phyloP scores from a whole-genome alignment of 257 asterid species.

The Solanum sejunctum region DNA sequence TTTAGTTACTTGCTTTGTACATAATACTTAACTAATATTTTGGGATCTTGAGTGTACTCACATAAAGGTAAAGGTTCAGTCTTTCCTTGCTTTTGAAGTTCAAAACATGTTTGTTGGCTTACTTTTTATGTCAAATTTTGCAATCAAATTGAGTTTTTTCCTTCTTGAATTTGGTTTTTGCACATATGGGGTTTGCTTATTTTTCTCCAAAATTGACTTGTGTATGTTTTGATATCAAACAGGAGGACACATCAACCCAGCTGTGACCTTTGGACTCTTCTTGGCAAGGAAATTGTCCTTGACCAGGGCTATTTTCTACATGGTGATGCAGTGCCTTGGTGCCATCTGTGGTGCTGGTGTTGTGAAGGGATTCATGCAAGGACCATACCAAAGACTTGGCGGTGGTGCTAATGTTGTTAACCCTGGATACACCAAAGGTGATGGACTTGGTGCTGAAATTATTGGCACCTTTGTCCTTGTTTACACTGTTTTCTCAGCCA shows the following conservation, averaged over 20 bases:
- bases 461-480: conserved; percentile 66
- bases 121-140: background rate
- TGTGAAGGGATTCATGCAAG: conserved; percentile 49
- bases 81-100: background rate
- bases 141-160: background rate
- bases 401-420: conserved; percentile 54
- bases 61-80: background rate
- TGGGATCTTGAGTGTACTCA: background rate
- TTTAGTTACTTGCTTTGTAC: background rate
- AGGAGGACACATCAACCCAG: conserved; percentile 76
- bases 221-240: background rate
- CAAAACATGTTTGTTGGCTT: background rate
- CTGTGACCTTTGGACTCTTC: conserved; percentile 59
- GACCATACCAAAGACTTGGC: conserved; percentile 23
- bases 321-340: conserved; percentile 64
- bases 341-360: conserved; percentile 73
- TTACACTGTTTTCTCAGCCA: conserved; percentile 69
- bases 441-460: conserved; percentile 59
- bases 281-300: conserved; percentile 55
- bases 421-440: conserved; percentile 61
- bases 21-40: background rate
- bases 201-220: background rate
- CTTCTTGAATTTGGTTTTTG: background rate
- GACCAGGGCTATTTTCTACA: conserved; percentile 49
- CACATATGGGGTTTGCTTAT: too few relatives aligned